Evolutionary conservation across 768 basidiomycete genomes (phyloP), one percentile per base, ranked within the genome.

Genomic region (Tulasnella sp.): DNA sequence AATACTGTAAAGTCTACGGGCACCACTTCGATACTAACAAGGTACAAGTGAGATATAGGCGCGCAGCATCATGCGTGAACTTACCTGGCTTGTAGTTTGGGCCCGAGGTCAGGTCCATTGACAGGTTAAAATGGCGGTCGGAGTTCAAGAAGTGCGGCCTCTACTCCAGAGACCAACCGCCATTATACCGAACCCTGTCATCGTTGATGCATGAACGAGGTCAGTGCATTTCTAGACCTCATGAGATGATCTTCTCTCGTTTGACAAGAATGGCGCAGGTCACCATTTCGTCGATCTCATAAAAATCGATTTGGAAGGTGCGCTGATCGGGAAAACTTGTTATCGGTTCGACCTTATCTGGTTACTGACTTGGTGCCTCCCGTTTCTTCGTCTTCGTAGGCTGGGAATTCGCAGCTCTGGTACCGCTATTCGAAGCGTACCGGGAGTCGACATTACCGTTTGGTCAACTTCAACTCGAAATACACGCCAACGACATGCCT

Each of bases 141-240:
- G 84, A 82, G 77, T 87, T 81, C 80, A 77, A 77, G 42, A 79
- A 77, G 44, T 83, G 78, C 75, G 83, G 81, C 5, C 76, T 85
- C n/a, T 80, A 79, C 14, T 80, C 77, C n/a, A 62, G 76, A 62
- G 88, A 90, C 75, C 82, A 83, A 8, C 82, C 81, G 11, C 84
- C 85, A 73, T 84, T 84, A 81, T 90, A 86, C 78, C 71, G 52
- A 22, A 71, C 73, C 1, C 73, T 74, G 3, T 34, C 68, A 19
- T 39, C 69, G 12, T 62, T 74, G 19, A 74, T 74, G 73, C 40
- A 71, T 11, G 59, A 71, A 26, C 70, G 71, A 40, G 69, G 73
- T 85, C 17, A 32, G 32, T 6, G 63, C 22, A 11, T 65, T 36
- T 2, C 12, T 26, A 12, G 63, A 7, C 35, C 34, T 62, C 59